These are phyloP conservation scores for Mortierella sp. DNA, from an alignment of 371 early-diverging fungal genomes.

Conservation along the genomic window DNA sequence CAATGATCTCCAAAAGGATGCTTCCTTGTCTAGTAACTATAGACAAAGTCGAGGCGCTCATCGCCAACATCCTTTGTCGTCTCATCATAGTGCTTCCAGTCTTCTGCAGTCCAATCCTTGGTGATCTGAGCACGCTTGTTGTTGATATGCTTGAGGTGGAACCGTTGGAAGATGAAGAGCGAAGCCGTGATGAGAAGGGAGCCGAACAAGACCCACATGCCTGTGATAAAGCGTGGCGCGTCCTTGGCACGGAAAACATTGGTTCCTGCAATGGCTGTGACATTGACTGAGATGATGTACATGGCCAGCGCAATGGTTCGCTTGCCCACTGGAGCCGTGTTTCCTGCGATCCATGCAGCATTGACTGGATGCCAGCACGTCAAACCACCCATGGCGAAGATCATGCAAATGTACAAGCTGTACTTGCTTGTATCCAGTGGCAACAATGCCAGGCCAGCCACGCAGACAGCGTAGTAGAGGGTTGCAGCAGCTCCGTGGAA, in stretches of 20 bases:
- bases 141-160: conserved; percentile 17
- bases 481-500: conserved; percentile 55
- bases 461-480: conserved; percentile 55
- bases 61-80: conserved; percentile 36
- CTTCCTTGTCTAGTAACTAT: conserved; percentile 3
- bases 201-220: conserved; percentile 47
- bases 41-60: conserved; percentile 30
- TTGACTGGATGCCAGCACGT: conserved; percentile 64
- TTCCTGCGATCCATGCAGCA: conserved; percentile 63
- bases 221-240: conserved; percentile 38
- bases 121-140: conserved; percentile 25
- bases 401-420: conserved; percentile 55
- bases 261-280: conserved; percentile 52
- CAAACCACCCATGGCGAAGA: conserved; percentile 40
- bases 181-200: conserved; percentile 15
- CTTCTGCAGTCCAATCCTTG: conserved; percentile 38
- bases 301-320: conserved; percentile 60
- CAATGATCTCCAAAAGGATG: too few species aligned
- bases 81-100: conserved; percentile 43
- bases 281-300: conserved; percentile 56
- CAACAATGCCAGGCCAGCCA: conserved; percentile 54
- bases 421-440: conserved; percentile 55
- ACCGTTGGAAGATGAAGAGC: conserved; percentile 38
- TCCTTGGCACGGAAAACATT: conserved; percentile 57
- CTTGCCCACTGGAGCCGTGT: conserved; percentile 61